These are phyloP conservation scores for Eustoma russellianum DNA, from an alignment of 257 asterid species.

Conservation along the genomic window DNA sequence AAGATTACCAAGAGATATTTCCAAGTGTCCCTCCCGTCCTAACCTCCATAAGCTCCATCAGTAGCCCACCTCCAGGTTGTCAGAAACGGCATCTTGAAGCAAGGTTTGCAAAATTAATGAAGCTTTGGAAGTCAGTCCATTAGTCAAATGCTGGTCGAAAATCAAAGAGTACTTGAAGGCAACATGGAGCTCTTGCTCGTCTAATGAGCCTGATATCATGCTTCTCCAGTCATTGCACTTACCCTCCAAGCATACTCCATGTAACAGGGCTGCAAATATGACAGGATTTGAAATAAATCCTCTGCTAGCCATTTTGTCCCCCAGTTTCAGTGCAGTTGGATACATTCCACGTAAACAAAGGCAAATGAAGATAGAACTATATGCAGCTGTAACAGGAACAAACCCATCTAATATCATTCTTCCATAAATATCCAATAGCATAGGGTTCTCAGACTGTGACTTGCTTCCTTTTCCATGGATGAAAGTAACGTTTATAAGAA, in stretches of 20 bases:
- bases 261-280: slow-evolving; percentile 56
- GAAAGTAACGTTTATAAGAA: slow-evolving; percentile 30
- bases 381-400: slow-evolving; percentile 54
- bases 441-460: slow-evolving; percentile 17
- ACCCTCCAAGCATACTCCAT: slow-evolving; percentile 57
- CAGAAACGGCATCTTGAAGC: slow-evolving; percentile 25
- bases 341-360: slow-evolving; percentile 62
- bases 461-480: slow-evolving; percentile 11
- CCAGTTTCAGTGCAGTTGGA: slow-evolving; percentile 39
- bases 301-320: slow-evolving; percentile 39
- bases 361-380: slow-evolving; percentile 54
- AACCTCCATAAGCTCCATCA: slow-evolving; percentile 10
- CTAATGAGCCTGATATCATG: slow-evolving; percentile 31
- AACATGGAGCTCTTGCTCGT: slow-evolving; percentile 34
- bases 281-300: slow-evolving; percentile 41
- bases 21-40: slow-evolving; percentile 6
- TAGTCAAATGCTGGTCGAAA: slow-evolving; percentile 38
- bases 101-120: slow-evolving; percentile 49
- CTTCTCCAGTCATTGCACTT: slow-evolving; percentile 66
- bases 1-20: neutral
- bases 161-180: slow-evolving; percentile 45
- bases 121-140: slow-evolving; percentile 36
- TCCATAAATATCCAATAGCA: slow-evolving; percentile 50
- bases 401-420: slow-evolving; percentile 52
- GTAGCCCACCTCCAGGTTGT: slow-evolving; percentile 12